Evolutionary conservation across 805 yeast species (phyloP).

Genomic region (Kazachstania viticola): DNA sequence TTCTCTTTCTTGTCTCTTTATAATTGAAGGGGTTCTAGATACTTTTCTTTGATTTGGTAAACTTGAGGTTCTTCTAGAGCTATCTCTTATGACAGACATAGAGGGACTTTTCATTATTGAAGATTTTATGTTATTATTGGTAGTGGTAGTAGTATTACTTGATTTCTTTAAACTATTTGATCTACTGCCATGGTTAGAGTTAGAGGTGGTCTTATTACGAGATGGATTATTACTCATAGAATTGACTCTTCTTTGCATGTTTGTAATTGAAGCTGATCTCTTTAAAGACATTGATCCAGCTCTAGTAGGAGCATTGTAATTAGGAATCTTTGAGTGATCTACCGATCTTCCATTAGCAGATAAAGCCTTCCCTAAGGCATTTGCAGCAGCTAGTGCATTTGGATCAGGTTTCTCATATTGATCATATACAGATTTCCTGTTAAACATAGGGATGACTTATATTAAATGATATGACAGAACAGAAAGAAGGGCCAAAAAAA

Average conservation of each 20-base stretch:
- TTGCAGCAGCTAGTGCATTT: slow-evolving; percentile 54
- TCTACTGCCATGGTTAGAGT: no score
- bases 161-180: not conserved
- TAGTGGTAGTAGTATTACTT: not conserved
- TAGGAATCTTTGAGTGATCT: slow-evolving; percentile 17
- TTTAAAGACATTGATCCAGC: slow-evolving; percentile 8
- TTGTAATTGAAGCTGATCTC: slow-evolving; percentile 3
- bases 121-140: no score
- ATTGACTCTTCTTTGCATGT: slow-evolving; percentile 4
- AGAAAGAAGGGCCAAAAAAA: no score
- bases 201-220: no score
- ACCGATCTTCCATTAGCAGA: slow-evolving; percentile 21
- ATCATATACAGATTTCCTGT: slow-evolving; percentile 1
- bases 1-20: slow-evolving; percentile 7
- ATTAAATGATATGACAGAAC: no score
- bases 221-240: slow-evolving; percentile 1
- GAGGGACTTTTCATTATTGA: slow-evolving; percentile 3
- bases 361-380: slow-evolving; percentile 41
- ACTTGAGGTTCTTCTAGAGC: slow-evolving; percentile 9
- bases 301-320: slow-evolving; percentile 12
- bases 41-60: slow-evolving; percentile 7
- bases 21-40: slow-evolving; percentile 2
- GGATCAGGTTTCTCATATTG: slow-evolving; percentile 19
- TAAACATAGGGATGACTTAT: no score
- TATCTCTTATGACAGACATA: slow-evolving; percentile 1